A percentile compares a stretch with the other conserved stretches of the same genome.
Evolutionary conservation across 306 rosid genomes (phyloP).

Genomic region (Trichosanthes truncata): DNA sequence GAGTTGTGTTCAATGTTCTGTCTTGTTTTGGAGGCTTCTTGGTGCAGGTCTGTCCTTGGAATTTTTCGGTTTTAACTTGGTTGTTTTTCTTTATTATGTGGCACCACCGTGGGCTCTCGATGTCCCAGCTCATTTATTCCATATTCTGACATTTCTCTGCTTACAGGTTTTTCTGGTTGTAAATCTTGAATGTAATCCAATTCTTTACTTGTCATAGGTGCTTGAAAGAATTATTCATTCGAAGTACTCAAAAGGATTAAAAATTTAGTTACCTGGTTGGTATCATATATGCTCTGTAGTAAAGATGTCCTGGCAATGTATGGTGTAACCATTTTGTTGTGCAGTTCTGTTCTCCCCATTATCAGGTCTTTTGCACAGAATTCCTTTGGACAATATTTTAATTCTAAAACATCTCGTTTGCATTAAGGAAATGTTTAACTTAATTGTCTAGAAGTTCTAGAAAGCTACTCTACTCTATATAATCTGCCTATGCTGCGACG

Average conservation of each 20-base stretch:
- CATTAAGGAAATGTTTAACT: background rate
- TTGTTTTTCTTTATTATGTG: background rate
- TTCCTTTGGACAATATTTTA: background rate
- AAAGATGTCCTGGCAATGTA: background rate
- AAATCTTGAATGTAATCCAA: background rate
- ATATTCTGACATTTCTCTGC: background rate
- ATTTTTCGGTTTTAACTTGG: background rate
- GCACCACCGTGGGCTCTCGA: background rate
- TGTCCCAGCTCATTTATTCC: background rate
- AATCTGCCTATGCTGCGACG: background rate
- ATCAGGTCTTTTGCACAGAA: background rate
- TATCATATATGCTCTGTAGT: background rate
- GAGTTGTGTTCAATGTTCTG: background rate
- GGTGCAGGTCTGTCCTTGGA: slow-evolving; percentile 1
- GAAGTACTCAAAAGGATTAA: background rate
- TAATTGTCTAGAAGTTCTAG: background rate
- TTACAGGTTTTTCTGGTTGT: background rate
- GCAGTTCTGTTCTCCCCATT: background rate
- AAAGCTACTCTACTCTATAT: background rate
- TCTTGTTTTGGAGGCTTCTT: slow-evolving; percentile 1
- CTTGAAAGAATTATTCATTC: background rate
- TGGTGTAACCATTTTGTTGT: background rate
- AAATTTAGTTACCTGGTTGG: background rate
- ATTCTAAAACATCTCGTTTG: background rate
- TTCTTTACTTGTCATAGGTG: background rate